Evolutionary conservation across 306 rosid genomes (phyloP).

Genomic region (Prunus dulcis): DNA sequence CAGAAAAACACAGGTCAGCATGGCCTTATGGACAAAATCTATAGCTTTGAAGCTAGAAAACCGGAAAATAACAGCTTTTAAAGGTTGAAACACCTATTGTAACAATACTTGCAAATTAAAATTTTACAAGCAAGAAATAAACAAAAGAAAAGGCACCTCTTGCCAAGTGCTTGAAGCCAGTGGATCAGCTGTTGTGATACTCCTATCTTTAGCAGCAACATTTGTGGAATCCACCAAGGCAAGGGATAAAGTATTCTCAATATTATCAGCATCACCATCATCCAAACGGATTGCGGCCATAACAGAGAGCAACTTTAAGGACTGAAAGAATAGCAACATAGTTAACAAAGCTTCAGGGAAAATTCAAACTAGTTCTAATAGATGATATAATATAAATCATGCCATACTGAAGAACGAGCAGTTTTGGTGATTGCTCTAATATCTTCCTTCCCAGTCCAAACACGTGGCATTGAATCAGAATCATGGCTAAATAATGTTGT

Average conservation of each 20-base stretch:
- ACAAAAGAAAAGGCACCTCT: constrained; percentile 44
- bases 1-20: neutral
- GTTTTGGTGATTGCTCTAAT: constrained; percentile 86
- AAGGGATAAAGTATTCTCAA: constrained; percentile 61
- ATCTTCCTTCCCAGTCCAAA: constrained; percentile 95
- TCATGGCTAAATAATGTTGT: constrained; percentile 87
- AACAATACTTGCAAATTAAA: neutral
- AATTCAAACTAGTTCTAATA: constrained; percentile 8
- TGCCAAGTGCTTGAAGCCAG: constrained; percentile 96
- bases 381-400: constrained; percentile 9
- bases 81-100: neutral
- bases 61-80: neutral
- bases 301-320: constrained; percentile 83
- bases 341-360: constrained; percentile 7
- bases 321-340: constrained; percentile 47
- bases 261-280: constrained; percentile 48
- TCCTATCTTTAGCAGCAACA: constrained; percentile 49
- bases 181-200: constrained; percentile 56
- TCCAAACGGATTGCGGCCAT: constrained; percentile 91
- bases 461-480: constrained; percentile 93
- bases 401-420: constrained; percentile 83
- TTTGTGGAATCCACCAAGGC: constrained; percentile 59
- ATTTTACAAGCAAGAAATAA: constrained; percentile 22
- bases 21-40: neutral
- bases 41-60: neutral